phyloP scores from a whole-genome alignment of 2,329 filamentous ascomycete species.

The Monosporascus sp. region DNA sequence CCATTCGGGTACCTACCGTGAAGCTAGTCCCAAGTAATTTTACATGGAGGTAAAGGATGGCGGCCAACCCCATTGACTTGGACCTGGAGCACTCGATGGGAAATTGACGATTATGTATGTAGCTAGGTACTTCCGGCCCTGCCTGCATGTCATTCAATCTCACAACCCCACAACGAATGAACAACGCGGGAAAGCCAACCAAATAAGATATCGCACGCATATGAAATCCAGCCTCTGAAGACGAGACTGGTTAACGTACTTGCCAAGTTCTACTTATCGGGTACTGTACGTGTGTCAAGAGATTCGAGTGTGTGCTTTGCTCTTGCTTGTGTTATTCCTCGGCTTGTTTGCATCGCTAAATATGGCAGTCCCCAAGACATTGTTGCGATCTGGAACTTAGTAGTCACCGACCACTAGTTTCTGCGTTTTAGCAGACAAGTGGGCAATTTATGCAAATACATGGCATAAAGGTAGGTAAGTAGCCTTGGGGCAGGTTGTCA shows the following conservation, averaged over 20 bases:
- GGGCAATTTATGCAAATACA: neutral
- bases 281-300: too few relatives aligned
- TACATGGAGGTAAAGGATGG: neutral
- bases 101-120: neutral
- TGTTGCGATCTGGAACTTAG: too few relatives aligned
- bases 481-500: neutral
- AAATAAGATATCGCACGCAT: too few relatives aligned
- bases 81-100: neutral
- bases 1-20: neutral
- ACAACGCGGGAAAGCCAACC: neutral
- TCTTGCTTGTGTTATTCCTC: too few relatives aligned
- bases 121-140: neutral
- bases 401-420: too few relatives aligned
- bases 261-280: too few relatives aligned
- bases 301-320: too few relatives aligned
- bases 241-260: too few relatives aligned
- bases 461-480: neutral
- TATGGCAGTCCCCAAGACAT: too few relatives aligned
- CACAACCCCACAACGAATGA: neutral
- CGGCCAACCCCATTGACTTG: neutral
- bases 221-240: too few relatives aligned
- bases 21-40: neutral
- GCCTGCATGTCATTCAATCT: neutral
- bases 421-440: neutral
- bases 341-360: too few relatives aligned